Base-by-base conservation (phyloP, 768 basidiomycete species). In the Pleurotus pulmonarius region DNA sequence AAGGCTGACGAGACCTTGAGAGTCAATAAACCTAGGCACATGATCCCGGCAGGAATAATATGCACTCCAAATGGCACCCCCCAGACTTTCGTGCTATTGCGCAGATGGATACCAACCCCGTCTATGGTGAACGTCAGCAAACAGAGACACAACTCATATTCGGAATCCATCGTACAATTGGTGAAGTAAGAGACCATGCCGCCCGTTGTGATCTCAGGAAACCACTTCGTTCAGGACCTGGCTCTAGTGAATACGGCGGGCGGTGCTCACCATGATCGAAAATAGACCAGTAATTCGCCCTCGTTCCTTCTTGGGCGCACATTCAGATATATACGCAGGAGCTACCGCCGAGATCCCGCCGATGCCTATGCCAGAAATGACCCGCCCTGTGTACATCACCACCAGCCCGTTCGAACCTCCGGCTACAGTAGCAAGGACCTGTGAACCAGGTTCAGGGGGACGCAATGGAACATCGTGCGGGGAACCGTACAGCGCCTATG, bases 141-240 rank as follows among this genome's bases (percentile, higher is more conserved):
- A 4, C 11, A 39, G 2, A 24, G 37, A 11, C 5, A 59, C 59
- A 8, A 61, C n/a, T n/a, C n/a, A n/a, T 34, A 13, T 58, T 56
- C 26, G 61, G n/a, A n/a, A 57, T 29, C n/a, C n/a, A 15, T 73
- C 87, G 49, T 57, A 90, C 88, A 80, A 63, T 92, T 90, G 61
- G 90, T 77, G 67, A 89, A 91, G 69, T 91, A 92, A 0, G 87
- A 89, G 57, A 94, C 75, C 85, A 92, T 92, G 59, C 90, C 91
- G 52, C 92, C 92, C 49, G 83, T 75, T 22, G 90, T 88, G 18
- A 90, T 75, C 76, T 78, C 57, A 4, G 2, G 13, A 4, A 13
- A 20, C 1, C 15, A 25, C 41, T 25, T 55, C 44, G 22, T 11
- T 13, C 12, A 12, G 4, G 8, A 41, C 49, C 12, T 46, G 9